These are phyloP conservation scores for Heritiera fomes DNA, from an alignment of 345 rosid genomes.

Conservation along the genomic window DNA sequence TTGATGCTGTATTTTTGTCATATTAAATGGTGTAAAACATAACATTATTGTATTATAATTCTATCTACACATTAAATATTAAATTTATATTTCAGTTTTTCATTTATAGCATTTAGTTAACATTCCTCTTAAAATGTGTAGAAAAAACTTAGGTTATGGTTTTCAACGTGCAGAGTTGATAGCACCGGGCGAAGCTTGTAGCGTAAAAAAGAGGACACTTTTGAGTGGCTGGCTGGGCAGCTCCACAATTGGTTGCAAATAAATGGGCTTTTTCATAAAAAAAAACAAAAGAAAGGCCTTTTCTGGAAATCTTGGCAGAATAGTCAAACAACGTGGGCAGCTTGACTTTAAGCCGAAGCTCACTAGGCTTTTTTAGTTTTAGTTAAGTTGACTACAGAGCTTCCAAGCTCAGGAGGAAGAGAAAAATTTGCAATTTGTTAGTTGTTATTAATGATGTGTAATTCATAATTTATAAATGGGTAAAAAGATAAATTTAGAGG, in stretches of 20 bases:
- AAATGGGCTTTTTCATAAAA: not conserved
- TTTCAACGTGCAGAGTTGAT: not conserved
- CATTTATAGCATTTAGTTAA: no score
- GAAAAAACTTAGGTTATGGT: not conserved
- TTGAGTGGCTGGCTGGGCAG: not conserved
- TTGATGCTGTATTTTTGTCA: no score
- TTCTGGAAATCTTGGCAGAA: not conserved
- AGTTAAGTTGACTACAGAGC: not conserved
- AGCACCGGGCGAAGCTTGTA: not conserved
- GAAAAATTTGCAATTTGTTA: not conserved
- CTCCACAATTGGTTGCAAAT: not conserved
- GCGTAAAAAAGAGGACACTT: no score
- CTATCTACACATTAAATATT: not conserved
- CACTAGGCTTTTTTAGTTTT: not conserved
- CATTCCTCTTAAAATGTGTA: not conserved
- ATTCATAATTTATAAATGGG: no score
- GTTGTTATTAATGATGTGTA: not conserved
- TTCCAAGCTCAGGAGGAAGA: not conserved
- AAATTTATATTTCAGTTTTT: no score
- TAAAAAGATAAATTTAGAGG: no score
- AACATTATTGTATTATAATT: no score
- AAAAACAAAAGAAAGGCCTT: not conserved
- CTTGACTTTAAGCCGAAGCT: not conserved
- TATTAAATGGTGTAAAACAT: no score
- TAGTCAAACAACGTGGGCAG: not conserved